A percentile compares a stretch with the other conserved stretches of the same genome.
Conservation (phyloP, 768 basidiomycete species). For the Mycena epipterygia region DNA sequence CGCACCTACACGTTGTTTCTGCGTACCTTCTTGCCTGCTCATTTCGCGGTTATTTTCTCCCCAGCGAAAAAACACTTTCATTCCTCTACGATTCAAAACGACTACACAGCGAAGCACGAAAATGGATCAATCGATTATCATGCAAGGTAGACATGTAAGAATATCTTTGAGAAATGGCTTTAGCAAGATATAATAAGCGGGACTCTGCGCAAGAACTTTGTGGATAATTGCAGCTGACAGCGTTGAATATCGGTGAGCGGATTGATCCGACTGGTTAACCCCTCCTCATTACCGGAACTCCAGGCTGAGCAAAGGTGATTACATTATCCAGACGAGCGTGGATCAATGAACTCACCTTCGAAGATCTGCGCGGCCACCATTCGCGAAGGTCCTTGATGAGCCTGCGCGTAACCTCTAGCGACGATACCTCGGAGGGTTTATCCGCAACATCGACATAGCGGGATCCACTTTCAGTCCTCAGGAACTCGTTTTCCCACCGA, state of each 20-base stretch:
- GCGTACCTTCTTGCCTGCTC: too few species aligned
- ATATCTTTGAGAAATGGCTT: background rate
- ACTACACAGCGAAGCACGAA: background rate
- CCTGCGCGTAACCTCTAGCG: constrained; percentile 10
- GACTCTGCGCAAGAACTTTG: too few species aligned
- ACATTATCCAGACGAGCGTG: background rate
- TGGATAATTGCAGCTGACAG: background rate
- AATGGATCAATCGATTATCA: background rate
- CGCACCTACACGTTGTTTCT: too few species aligned
- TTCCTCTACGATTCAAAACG: background rate
- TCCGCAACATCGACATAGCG: background rate
- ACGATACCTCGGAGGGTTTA: constrained; percentile 4
- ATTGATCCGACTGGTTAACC: background rate
- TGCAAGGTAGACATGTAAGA: background rate
- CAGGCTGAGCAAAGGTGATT: background rate
- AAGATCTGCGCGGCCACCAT: background rate
- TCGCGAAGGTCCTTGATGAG: constrained; percentile 1
- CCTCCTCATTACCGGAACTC: too few species aligned
- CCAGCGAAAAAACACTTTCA: background rate
- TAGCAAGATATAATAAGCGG: too few species aligned
- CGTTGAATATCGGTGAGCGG: too few species aligned
- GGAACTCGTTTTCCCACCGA: background rate
- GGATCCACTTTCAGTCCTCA: background rate
- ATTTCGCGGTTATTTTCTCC: background rate
- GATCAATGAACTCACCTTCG: background rate